These are phyloP conservation scores for Umbelopsis ramanniana DNA, from an alignment of 192 early-diverging fungal genomes.

Conservation along the genomic window DNA sequence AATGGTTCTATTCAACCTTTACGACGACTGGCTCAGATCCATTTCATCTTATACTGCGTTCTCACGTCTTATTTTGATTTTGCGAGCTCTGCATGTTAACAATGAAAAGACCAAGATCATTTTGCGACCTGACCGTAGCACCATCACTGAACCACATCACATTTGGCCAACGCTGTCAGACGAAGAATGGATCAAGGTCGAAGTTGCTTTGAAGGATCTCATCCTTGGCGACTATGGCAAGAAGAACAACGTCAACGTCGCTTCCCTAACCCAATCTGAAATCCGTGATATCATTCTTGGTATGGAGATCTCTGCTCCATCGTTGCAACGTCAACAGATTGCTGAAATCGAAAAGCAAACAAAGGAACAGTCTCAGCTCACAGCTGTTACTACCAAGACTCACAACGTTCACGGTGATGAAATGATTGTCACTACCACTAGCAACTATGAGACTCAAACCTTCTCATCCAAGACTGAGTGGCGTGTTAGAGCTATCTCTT, in stretches of 20 bases:
- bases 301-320: conserved; percentile 99
- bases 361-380: conserved; percentile 90
- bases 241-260: conserved; percentile 99
- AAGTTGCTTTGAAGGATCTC: conserved; percentile 93
- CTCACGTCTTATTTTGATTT: conserved; percentile 93
- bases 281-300: conserved; percentile 98
- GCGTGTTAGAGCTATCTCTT: conserved; percentile 97
- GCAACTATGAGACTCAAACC: conserved; percentile 95
- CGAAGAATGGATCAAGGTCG: conserved; percentile 97
- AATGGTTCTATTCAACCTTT: conserved; percentile 90
- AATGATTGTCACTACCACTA: conserved; percentile 97
- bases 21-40: conserved; percentile 96
- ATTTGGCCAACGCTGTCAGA: conserved; percentile 97
- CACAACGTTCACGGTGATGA: conserved; percentile 97
- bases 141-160: conserved; percentile 94
- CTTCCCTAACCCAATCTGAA: conserved; percentile 94
- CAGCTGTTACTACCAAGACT: conserved; percentile 95
- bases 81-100: conserved; percentile 97
- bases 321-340: conserved; percentile 94
- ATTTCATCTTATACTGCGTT: conserved; percentile 98
- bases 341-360: conserved; percentile 98
- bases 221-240: conserved; percentile 99
- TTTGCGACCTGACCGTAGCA: conserved; percentile 91
- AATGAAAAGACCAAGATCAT: conserved; percentile 98
- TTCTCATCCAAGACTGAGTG: conserved; percentile 99